phyloP scores from a whole-genome alignment of 2,329 filamentous ascomycete species.

The Pseudocercospora cruenta region DNA sequence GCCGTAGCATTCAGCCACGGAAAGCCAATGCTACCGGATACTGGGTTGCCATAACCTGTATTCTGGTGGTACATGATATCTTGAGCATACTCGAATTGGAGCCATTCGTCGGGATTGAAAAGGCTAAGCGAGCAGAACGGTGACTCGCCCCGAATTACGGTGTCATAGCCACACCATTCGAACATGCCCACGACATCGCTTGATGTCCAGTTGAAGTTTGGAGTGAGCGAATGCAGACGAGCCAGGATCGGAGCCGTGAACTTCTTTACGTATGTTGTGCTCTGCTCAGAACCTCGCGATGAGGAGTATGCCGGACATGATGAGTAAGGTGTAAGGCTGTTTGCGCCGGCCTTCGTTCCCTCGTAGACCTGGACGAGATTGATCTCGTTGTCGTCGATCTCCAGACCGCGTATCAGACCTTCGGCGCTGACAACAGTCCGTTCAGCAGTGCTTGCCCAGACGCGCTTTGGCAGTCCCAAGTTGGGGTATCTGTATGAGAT shows the following conservation, averaged over 20 bases:
- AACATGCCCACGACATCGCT: conserved; percentile 68
- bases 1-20: conserved; percentile 70
- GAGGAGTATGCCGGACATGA: conserved; percentile 66
- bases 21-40: conserved; percentile 63
- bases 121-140: conserved; percentile 65
- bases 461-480: conserved; percentile 56
- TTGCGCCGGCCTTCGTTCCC: conserved; percentile 60
- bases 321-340: conserved; percentile 67
- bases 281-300: conserved; percentile 60
- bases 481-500: conserved; percentile 62
- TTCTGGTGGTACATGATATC: conserved; percentile 73
- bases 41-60: conserved; percentile 63
- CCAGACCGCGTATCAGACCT: conserved; percentile 61
- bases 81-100: conserved; percentile 68
- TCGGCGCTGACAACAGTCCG: conserved; percentile 62
- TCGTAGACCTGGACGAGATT: conserved; percentile 61
- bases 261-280: conserved; percentile 42
- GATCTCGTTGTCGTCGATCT: conserved; percentile 58
- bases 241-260: conserved; percentile 66
- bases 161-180: conserved; percentile 73
- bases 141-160: conserved; percentile 66
- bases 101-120: conserved; percentile 64
- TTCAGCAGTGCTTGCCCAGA: conserved; percentile 68
- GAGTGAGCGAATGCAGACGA: conserved; percentile 58
- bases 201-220: conserved; percentile 65